These are phyloP conservation scores for Tylopilus plumbeoviolaceoides DNA, from an alignment of 768 basidiomycete genomes.

Conservation along the genomic window DNA sequence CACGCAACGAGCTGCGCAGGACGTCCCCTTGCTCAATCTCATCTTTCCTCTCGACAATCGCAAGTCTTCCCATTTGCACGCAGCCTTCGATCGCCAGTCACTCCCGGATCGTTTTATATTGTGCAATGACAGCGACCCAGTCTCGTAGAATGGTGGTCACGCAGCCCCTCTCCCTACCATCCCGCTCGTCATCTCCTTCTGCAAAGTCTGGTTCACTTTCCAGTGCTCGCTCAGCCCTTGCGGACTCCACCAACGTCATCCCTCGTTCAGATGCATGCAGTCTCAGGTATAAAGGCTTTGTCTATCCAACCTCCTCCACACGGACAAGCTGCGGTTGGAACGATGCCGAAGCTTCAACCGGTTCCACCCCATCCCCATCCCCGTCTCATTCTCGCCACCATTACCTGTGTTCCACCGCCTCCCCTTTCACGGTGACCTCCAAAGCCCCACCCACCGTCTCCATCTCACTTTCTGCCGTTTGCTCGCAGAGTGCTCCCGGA, in stretches of 20 bases:
- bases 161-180: constrained; percentile 1
- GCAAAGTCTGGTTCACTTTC: not conserved
- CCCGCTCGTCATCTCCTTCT: not conserved
- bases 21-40: constrained; percentile 24
- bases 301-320: constrained; percentile 17
- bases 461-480: constrained; percentile 34
- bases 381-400: constrained; percentile 6
- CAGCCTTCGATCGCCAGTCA: constrained; percentile 5
- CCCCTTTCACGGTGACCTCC: constrained; percentile 20
- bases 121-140: constrained; percentile 5
- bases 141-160: constrained; percentile 19
- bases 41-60: constrained; percentile 20
- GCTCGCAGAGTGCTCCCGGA: constrained; percentile 19
- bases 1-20: constrained; percentile 28
- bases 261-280: constrained; percentile 4
- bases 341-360: constrained; percentile 1
- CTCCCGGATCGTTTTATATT: constrained; percentile 6
- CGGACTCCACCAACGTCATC: constrained; percentile 25
- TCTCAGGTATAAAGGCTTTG: constrained; percentile 8
- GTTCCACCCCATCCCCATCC: not conserved
- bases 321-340: constrained; percentile 15
- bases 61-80: constrained; percentile 16
- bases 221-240: constrained; percentile 18
- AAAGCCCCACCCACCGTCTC: constrained; percentile 39
- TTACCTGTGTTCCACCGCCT: constrained; percentile 3